A percentile compares a stretch with the other conserved stretches of the same genome.
These are phyloP conservation scores for Striga hermonthica DNA, from an alignment of 305 asterid species.

Conservation along the genomic window DNA sequence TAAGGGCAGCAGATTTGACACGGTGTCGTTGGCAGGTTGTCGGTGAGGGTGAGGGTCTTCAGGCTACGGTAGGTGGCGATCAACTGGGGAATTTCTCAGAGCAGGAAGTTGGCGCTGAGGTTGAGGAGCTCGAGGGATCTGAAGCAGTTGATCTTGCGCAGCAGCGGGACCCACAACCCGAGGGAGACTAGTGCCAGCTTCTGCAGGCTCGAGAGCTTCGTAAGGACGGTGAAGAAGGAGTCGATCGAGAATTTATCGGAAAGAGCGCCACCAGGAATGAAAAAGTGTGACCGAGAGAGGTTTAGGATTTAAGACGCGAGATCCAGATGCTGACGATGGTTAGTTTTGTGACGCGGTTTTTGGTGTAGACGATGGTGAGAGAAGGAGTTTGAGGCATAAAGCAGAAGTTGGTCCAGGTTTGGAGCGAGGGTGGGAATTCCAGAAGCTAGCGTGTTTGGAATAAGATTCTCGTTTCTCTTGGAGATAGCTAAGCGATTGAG, in stretches of 20 bases:
- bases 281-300: constrained; percentile 37
- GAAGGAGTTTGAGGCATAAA: constrained; percentile 50
- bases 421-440: constrained; percentile 69
- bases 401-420: constrained; percentile 78
- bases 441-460: constrained; percentile 66
- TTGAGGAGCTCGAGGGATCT: constrained; percentile 64
- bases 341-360: constrained; percentile 63
- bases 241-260: constrained; percentile 63
- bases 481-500: constrained; percentile 43
- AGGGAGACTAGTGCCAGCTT: constrained; percentile 65
- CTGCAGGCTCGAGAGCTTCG: constrained; percentile 64
- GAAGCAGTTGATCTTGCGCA: constrained; percentile 61
- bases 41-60: constrained; percentile 53
- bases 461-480: constrained; percentile 63
- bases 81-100: constrained; percentile 58
- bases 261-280: constrained; percentile 41
- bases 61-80: constrained; percentile 50
- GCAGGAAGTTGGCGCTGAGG: constrained; percentile 64
- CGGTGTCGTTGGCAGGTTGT: constrained; percentile 64
- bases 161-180: constrained; percentile 85
- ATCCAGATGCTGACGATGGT: constrained; percentile 69
- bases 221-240: constrained; percentile 83
- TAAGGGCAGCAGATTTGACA: constrained; percentile 57
- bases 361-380: constrained; percentile 61
- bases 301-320: constrained; percentile 40